Percentiles rank a stretch among this genome's conserved stretches.
phyloP scores from a whole-genome alignment of 768 basidiomycete species.

The Leccinum uliginosum region DNA sequence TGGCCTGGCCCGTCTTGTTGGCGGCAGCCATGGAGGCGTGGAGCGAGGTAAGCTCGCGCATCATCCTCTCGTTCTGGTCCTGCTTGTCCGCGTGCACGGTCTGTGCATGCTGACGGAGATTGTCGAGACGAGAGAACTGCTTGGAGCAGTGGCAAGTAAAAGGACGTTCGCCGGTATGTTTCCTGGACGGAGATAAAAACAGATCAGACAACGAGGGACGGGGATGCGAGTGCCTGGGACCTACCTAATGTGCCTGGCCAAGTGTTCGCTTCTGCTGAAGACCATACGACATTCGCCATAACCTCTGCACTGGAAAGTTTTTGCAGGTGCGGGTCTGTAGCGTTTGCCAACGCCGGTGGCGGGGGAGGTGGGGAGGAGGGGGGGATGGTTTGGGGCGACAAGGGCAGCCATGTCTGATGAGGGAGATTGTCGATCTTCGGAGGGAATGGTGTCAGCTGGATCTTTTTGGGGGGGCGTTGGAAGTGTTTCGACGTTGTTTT shows the following conservation, averaged over 20 bases:
- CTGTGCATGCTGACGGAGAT: conserved; percentile 94
- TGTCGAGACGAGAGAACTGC: conserved; percentile 94
- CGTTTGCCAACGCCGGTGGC: conserved; percentile 45
- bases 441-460: background rate
- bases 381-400: conserved; percentile 25
- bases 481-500: conserved; percentile 10
- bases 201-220: conserved; percentile 20
- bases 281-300: conserved; percentile 97
- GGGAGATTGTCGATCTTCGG: conserved; percentile 4
- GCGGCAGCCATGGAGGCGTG: conserved; percentile 75
- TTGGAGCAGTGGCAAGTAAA: conserved; percentile 95
- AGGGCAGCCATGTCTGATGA: conserved; percentile 30
- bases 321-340: conserved; percentile 80
- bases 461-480: conserved; percentile 6
- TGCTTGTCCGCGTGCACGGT: conserved; percentile 95
- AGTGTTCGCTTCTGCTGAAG: conserved; percentile 91
- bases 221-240: conserved; percentile 29
- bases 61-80: conserved; percentile 85
- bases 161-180: conserved; percentile 97
- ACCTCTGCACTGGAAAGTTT: conserved; percentile 93
- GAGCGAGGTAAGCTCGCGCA: conserved; percentile 80
- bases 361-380: conserved; percentile 16
- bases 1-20: conserved; percentile 35
- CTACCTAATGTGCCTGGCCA: conserved; percentile 92
- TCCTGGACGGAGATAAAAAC: conserved; percentile 47